A percentile compares a stretch with the other conserved stretches of the same genome.
phyloP scores from a whole-genome alignment of 2,329 filamentous ascomycete genomes.

The Penicillium sclerotiorum region DNA sequence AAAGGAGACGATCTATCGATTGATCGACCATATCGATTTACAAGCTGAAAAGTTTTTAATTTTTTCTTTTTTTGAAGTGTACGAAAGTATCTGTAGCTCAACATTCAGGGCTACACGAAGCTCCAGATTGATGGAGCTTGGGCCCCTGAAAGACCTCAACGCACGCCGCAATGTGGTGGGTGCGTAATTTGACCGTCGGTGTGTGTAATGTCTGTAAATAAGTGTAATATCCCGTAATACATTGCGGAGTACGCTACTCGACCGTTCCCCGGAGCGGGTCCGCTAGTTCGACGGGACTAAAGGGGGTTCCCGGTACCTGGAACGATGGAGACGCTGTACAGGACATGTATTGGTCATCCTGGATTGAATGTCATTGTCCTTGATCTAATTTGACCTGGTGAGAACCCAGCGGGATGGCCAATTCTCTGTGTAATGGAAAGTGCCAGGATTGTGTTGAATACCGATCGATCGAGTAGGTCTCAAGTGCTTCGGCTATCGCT shows the following conservation, averaged over 20 bases:
- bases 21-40: not conserved
- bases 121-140: constrained; percentile 18
- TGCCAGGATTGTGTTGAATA: not conserved
- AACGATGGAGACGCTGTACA: constrained; percentile 12
- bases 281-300: constrained; percentile 9
- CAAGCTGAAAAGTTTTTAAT: too few species aligned
- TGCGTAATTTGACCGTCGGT: constrained; percentile 6
- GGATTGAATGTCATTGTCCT: constrained; percentile 1
- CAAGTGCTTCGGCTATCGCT: not conserved
- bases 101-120: constrained; percentile 6
- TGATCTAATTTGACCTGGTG: not conserved
- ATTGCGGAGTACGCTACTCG: constrained; percentile 18
- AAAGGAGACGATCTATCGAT: constrained; percentile 5
- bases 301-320: constrained; percentile 23
- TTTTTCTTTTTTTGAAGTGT: too few species aligned
- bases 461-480: too few species aligned
- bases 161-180: constrained; percentile 13
- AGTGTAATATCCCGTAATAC: constrained; percentile 6
- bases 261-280: constrained; percentile 19
- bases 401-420: not conserved
- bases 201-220: not conserved
- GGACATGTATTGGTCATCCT: constrained; percentile 4
- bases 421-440: not conserved
- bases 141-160: constrained; percentile 7
- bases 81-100: not conserved